A percentile compares a stretch with the other conserved stretches of the same genome.
Evolutionary conservation across 1,284 basidiomycete species (phyloP).

Genomic region (Bondarzewia mesenterica): DNA sequence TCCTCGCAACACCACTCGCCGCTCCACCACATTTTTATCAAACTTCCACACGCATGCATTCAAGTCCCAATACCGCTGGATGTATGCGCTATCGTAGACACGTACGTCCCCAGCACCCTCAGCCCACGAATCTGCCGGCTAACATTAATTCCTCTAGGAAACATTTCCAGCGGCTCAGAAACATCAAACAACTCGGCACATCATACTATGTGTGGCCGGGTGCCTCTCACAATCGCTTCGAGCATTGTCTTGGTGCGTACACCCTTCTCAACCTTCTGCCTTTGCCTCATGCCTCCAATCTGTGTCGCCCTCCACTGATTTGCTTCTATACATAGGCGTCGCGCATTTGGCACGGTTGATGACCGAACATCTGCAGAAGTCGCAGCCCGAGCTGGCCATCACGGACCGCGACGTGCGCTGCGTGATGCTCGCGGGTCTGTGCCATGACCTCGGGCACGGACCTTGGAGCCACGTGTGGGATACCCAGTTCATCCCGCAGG

Average conservation of each 20-base stretch:
- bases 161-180: constrained; percentile 67
- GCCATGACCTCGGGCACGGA: constrained; percentile 68
- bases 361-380: constrained; percentile 45
- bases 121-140: not conserved
- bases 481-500: constrained; percentile 49
- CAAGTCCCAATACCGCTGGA: constrained; percentile 9
- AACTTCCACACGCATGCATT: not conserved
- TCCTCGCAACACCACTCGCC: too few relatives aligned
- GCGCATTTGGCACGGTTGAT: constrained; percentile 59
- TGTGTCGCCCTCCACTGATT: not conserved
- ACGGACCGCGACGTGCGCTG: constrained; percentile 60
- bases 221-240: constrained; percentile 72
- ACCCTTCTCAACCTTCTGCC: not conserved
- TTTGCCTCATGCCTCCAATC: not conserved
- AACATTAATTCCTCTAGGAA: constrained; percentile 29
- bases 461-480: constrained; percentile 76
- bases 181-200: constrained; percentile 72
- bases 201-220: constrained; percentile 69
- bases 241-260: constrained; percentile 63
- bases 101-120: constrained; percentile 5
- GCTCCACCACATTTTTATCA: not conserved
- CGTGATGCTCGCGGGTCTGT: constrained; percentile 62
- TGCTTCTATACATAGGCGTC: constrained; percentile 40
- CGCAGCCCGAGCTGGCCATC: constrained; percentile 56
- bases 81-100: constrained; percentile 11